Conservation (phyloP, 306 rosid species). For the Prosopis cineraria region DNA sequence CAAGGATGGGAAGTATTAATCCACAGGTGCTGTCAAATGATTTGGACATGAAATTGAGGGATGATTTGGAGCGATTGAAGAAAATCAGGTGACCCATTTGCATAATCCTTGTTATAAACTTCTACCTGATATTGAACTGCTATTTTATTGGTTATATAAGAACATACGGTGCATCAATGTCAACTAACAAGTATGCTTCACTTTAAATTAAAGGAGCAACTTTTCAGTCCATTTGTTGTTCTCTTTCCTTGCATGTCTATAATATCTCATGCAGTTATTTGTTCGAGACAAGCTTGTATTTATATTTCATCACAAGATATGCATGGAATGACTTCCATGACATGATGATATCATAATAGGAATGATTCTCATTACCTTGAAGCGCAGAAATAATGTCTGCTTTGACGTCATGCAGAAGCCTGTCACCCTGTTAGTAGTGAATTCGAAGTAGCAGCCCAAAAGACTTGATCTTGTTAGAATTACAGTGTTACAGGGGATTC, state of each 20-base stretch:
- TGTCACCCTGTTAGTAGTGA: background rate
- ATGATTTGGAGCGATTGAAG: slow-evolving; percentile 61
- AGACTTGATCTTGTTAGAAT: background rate
- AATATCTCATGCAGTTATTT: no score
- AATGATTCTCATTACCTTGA: background rate
- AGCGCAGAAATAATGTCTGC: background rate
- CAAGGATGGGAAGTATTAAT: slow-evolving; percentile 58
- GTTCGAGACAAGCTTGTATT: background rate
- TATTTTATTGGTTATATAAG: background rate
- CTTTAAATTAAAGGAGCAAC: background rate
- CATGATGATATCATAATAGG: background rate
- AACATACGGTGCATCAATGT: background rate
- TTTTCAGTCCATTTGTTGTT: background rate
- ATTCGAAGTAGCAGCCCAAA: no score
- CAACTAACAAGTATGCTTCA: background rate
- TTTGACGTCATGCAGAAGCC: background rate
- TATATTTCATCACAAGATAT: background rate
- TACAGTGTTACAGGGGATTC: background rate
- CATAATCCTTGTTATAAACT: background rate
- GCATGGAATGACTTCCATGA: background rate
- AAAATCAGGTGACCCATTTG: slow-evolving; percentile 45
- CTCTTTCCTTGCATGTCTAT: no score
- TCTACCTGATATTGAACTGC: background rate
- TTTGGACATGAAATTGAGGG: slow-evolving; percentile 56
- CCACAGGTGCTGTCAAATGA: slow-evolving; percentile 56